Conservation (phyloP, 805 yeast species). For the Monosporozyma yasuniensis region DNA sequence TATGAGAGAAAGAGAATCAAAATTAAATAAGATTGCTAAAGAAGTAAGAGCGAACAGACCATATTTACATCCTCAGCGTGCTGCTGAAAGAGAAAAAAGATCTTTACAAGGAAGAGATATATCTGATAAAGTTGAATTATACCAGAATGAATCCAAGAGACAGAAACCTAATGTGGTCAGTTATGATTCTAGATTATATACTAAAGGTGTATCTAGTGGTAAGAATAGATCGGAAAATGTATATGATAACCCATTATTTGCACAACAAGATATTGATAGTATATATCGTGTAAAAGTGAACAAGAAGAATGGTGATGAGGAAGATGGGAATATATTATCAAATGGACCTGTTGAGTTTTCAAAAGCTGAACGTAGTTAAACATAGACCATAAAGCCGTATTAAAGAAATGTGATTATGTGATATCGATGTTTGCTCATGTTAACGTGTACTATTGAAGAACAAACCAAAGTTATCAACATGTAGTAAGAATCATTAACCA, state of each 20-base stretch:
- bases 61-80: not conserved
- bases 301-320: conserved; percentile 11
- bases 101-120: conserved; percentile 33
- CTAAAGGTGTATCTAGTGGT: conserved; percentile 35
- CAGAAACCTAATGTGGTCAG: conserved; percentile 28
- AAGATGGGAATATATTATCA: conserved; percentile 7
- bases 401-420: too few species aligned
- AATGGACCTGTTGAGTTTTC: conserved; percentile 43
- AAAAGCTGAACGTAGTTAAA: conserved; percentile 18
- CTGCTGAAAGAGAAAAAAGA: not conserved
- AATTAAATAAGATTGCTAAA: conserved; percentile 33
- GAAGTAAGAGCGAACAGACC: conserved; percentile 31
- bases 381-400: too few species aligned
- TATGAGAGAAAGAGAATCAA: conserved; percentile 35
- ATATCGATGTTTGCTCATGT: not conserved
- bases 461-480: too few species aligned
- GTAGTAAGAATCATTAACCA: too few species aligned
- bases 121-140: conserved; percentile 44
- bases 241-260: conserved; percentile 53
- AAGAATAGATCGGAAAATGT: conserved; percentile 38
- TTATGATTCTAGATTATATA: conserved; percentile 52
- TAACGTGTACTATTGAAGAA: too few species aligned
- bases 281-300: conserved; percentile 34
- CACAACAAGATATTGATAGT: conserved; percentile 41
- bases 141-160: conserved; percentile 34